A percentile compares a stretch with the other conserved stretches of the same genome.
phyloP scores from a whole-genome alignment of 176 grass and related monocot species.

The Paspalum notatum region DNA sequence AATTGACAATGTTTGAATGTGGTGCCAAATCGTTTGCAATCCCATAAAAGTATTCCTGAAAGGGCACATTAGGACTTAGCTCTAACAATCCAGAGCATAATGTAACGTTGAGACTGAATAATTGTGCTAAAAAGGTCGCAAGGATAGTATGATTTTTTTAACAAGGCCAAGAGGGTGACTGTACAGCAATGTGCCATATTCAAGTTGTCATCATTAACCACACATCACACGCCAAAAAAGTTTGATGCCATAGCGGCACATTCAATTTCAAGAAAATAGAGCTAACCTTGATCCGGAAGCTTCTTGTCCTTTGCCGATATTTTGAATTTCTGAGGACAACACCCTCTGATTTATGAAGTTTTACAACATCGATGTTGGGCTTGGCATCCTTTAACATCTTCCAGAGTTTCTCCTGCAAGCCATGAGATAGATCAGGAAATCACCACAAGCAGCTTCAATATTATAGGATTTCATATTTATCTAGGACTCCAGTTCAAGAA shows the following conservation, averaged over 20 bases:
- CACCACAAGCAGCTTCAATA: background rate
- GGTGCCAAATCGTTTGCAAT: slow-evolving; percentile 89
- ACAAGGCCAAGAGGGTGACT: background rate
- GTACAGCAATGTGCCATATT: background rate
- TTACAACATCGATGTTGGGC: slow-evolving; percentile 88
- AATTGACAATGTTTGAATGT: slow-evolving; percentile 93
- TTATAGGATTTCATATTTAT: slow-evolving; percentile 28
- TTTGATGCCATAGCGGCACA: background rate
- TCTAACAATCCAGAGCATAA: slow-evolving; percentile 5
- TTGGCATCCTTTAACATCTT: slow-evolving; percentile 98
- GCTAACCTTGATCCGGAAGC: slow-evolving; percentile 77
- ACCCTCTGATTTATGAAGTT: slow-evolving; percentile 98
- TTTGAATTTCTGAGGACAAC: slow-evolving; percentile 94
- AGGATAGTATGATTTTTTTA: background rate
- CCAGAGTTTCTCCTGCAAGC: slow-evolving; percentile 89
- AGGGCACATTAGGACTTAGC: slow-evolving; percentile 13
- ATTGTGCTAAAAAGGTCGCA: background rate
- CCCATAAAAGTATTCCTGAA: slow-evolving; percentile 97
- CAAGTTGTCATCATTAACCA: background rate
- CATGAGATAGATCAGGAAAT: slow-evolving; percentile 39
- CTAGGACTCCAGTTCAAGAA: slow-evolving; percentile 20
- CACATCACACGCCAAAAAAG: background rate
- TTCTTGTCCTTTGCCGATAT: slow-evolving; percentile 84
- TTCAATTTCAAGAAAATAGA: slow-evolving; percentile 23
- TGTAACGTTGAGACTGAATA: background rate